Base-by-base conservation (phyloP, 2,329 filamentous ascomycete species). In the Rhynchosporium agropyri region DNA sequence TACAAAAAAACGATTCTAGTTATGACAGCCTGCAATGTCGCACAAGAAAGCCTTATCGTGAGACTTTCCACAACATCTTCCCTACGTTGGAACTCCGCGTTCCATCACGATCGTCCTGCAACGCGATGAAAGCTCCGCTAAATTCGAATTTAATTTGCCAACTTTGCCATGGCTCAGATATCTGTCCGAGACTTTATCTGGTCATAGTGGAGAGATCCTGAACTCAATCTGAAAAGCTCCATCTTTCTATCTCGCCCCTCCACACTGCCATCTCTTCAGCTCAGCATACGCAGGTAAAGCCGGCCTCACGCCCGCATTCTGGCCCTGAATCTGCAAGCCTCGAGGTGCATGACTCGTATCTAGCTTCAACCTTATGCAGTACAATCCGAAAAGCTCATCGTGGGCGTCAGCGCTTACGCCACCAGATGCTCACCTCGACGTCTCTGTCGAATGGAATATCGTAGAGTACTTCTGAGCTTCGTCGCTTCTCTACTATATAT, bases 311-410 rank as follows among this genome's bases (percentile, higher is more conserved):
- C 20, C 20, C 20, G 20, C 20, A 20, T 20, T 20, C 33, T 36
- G 33, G 9, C 33, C 33, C 33, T 56, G 53, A 56, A 45, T 45
- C 12, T 56, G 53, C 53, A 56, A 45, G 38, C 50, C 15, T 15
- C 29, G 20, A 29, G 40, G 54, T 33, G 54, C 54, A 56, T n/a
- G 54, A 56, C 28, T 56, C 54, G 54, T 56, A 5, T 36, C 28
- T 45, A 56, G 54, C 38, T 26, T 20, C n/a, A 45, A 45, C 38
- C 31, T 20, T 20, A 56, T 43, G 50, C 33, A 53, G 45, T 36
- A 36, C 9, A 50, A 50, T 61, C 59, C 59, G 31, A 61, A 61
- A 48, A 48, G 42, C 42, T 48, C 59, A 46, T 48, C 59, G 38
- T 48, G 28, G 15, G 36, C 48, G 38, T 38, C 36, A 28, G 36